Evolutionary conservation across 2,329 filamentous ascomycete genomes (phyloP).

Genomic region (Neofusicoccum laricinum): DNA sequence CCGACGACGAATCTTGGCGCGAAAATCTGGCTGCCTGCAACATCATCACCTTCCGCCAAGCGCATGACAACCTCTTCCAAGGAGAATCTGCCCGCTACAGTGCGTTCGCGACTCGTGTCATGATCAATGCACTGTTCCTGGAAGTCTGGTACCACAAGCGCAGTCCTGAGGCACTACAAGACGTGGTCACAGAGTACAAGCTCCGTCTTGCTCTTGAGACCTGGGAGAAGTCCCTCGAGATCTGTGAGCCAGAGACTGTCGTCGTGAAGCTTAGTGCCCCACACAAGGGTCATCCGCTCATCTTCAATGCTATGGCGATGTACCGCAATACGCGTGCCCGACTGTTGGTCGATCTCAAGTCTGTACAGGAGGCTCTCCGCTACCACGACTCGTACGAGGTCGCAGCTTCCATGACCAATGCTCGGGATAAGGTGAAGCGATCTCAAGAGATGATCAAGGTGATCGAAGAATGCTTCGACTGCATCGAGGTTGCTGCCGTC

Average conservation of each 20-base stretch:
- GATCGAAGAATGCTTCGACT: conserved; percentile 95
- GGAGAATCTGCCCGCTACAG: conserved; percentile 89
- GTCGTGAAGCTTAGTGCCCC: conserved; percentile 88
- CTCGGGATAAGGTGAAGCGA: conserved; percentile 89
- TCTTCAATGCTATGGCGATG: conserved; percentile 97
- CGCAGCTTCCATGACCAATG: conserved; percentile 91
- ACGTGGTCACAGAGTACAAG: conserved; percentile 98
- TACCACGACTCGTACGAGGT: conserved; percentile 98
- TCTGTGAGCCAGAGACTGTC: conserved; percentile 88
- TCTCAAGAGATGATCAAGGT: conserved; percentile 98
- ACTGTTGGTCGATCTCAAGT: conserved; percentile 91
- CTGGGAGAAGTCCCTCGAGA: conserved; percentile 95
- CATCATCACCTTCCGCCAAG: conserved; percentile 84
- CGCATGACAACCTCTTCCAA: conserved; percentile 93
- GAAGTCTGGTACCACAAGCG: conserved; percentile 99
- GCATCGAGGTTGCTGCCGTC: conserved; percentile 90
- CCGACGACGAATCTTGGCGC: conserved; percentile 79
- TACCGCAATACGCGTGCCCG: conserved; percentile 91
- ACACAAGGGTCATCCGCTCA: conserved; percentile 91
- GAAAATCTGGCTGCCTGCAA: conserved; percentile 70
- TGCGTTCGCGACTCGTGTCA: conserved; percentile 92
- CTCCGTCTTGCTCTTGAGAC: conserved; percentile 91
- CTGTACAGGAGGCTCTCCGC: conserved; percentile 90
- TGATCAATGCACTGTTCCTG: conserved; percentile 98
- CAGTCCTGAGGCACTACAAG: conserved; percentile 93